Conservation (phyloP, 805 yeast genomes). For the Candida ficus region DNA sequence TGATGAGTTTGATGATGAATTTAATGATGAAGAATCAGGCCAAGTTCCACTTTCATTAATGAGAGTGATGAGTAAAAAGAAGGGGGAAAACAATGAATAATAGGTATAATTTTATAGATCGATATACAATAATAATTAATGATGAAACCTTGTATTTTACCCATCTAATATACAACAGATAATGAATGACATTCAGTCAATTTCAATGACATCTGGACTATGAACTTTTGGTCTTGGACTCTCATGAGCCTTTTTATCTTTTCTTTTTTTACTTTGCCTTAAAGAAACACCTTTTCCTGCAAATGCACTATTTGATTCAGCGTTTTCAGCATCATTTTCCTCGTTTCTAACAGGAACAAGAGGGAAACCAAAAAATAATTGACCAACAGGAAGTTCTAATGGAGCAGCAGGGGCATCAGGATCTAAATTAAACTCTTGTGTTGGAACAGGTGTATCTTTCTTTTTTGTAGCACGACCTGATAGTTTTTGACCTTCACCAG, state of each 20-base stretch:
- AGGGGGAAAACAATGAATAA: not conserved
- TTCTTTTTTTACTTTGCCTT: slow-evolving; percentile 66
- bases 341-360: slow-evolving; percentile 41
- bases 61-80: slow-evolving; percentile 29
- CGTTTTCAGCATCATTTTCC: slow-evolving; percentile 27
- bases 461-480: slow-evolving; percentile 49
- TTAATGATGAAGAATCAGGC: slow-evolving; percentile 2
- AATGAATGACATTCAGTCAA: slow-evolving; percentile 35
- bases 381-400: slow-evolving; percentile 72
- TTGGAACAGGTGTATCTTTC: slow-evolving; percentile 4
- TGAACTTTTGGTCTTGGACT: slow-evolving; percentile 59
- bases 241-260: slow-evolving; percentile 48
- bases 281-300: slow-evolving; percentile 72
- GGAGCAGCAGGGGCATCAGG: slow-evolving; percentile 66
- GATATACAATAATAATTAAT: not conserved
- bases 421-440: slow-evolving; percentile 40
- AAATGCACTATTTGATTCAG: slow-evolving; percentile 29
- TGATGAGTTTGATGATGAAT: slow-evolving; percentile 14
- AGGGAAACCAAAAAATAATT: slow-evolving; percentile 92
- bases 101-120: not conserved
- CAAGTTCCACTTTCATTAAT: slow-evolving; percentile 33
- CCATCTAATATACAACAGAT: slow-evolving; percentile 4
- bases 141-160: not conserved
- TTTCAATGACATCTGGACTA: slow-evolving; percentile 77
- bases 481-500: slow-evolving; percentile 65